These are phyloP conservation scores for Metschnikowia aberdeeniae DNA, from an alignment of 805 yeast genomes.

Conservation along the genomic window DNA sequence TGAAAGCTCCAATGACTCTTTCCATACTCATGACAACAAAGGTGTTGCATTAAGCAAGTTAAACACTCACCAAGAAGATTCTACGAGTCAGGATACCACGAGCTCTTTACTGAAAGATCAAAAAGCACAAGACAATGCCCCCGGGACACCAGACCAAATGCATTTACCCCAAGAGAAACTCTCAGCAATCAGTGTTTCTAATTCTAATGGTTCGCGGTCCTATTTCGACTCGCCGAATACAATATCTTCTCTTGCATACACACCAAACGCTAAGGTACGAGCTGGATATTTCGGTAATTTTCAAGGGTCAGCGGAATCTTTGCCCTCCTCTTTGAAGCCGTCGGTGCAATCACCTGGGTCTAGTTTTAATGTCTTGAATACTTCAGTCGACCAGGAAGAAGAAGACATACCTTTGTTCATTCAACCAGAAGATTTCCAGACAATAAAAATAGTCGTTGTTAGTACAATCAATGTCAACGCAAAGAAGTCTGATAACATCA, in stretches of 20 bases:
- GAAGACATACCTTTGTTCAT: constrained; percentile 49
- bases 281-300: not conserved
- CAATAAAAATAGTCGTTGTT: constrained; percentile 45
- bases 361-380: constrained; percentile 15
- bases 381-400: constrained; percentile 23
- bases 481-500: constrained; percentile 53
- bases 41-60: not conserved
- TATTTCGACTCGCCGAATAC: constrained; percentile 4
- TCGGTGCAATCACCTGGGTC: constrained; percentile 8
- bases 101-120: not conserved
- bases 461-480: constrained; percentile 40
- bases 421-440: constrained; percentile 54
- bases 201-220: constrained; percentile 1
- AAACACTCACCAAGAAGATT: not conserved
- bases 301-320: constrained; percentile 2
- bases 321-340: not conserved
- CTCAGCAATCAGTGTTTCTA: not conserved
- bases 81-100: not conserved
- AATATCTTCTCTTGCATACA: not conserved
- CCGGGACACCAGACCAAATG: not conserved
- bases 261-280: not conserved
- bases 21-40: not conserved
- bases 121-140: not conserved
- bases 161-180: not conserved
- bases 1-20: not conserved